Base-by-base conservation (phyloP, 2,329 filamentous ascomycete species). In the Calonectria henricotiae region DNA sequence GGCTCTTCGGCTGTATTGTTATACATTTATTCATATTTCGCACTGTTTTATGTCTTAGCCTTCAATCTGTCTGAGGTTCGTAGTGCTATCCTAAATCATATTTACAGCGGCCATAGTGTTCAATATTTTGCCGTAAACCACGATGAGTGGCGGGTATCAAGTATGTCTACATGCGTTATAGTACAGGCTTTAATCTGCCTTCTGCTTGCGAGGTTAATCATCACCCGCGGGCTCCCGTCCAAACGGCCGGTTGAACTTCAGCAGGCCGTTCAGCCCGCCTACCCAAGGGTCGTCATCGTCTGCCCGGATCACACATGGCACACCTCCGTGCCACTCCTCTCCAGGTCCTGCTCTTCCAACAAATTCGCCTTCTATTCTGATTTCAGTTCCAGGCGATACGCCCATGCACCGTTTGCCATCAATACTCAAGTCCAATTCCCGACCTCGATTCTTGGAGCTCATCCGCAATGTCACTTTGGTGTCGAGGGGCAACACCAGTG, bases 231-330 rank as follows among this genome's bases (percentile, higher is more conserved):
- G 77, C 35, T 82, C 81, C 69, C 81, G 75, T 32, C 96, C 96
- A 86, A 98, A 98, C 0, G 96, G 95, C 83, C 98, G 94, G 81
- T 99, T 99, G 81, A 98, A 99, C 85, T 99, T 99, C 76, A 99
- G 84, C 78, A 98, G 81, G 11, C 94, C 94, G 79, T 98, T 99
- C 79, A 99, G 83, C 0, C 96, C 96, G 1, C 96, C 96, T 2
- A 99, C 96, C 96, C 96, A 99, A 20, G 96, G 94, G 81, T 98
- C 96, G 77, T 98, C 94, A 54, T 92, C 89, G 72, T 91, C 89
- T 2, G 85, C 83, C 54, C 95, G 87, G 78, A 98, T 96, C 37
- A 98, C 93, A 80, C 95, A 97, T 3, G 96, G 96, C 15, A 98
- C 95, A 12, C 96, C 96, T 30, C 95, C 94, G 37, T 88, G 86